phyloP scores from a whole-genome alignment of 2,329 filamentous ascomycete species.

The Calcarisporium arbuscula region DNA sequence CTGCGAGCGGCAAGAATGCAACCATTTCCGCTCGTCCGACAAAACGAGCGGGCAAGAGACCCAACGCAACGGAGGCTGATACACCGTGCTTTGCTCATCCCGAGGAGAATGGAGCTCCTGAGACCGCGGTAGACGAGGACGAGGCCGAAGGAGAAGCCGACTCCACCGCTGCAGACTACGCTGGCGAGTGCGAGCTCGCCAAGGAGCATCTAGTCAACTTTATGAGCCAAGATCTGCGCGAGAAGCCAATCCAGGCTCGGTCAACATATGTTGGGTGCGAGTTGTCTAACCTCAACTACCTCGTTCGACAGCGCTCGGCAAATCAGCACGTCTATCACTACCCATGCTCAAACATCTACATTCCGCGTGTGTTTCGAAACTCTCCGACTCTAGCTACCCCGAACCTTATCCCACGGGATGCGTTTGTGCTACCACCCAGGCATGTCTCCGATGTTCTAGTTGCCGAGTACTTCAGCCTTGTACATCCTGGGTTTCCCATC shows the following conservation, averaged over 20 bases:
- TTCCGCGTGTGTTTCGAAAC: neutral
- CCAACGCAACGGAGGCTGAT: neutral
- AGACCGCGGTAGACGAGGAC: no score
- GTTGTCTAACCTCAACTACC: conserved; percentile 1
- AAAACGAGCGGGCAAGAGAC: neutral
- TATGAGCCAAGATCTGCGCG: conserved; percentile 2
- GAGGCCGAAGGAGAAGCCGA: neutral
- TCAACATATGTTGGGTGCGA: conserved; percentile 2
- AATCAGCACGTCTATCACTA: conserved; percentile 3
- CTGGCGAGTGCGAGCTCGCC: neutral
- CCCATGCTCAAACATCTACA: conserved; percentile 3
- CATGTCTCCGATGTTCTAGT: neutral
- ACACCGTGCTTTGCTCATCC: neutral
- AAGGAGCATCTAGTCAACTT: conserved; percentile 4
- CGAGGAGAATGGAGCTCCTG: neutral
- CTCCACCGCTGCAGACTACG: neutral
- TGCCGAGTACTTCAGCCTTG: neutral
- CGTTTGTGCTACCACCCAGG: neutral
- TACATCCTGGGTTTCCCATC: neutral
- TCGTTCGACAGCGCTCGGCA: conserved; percentile 1
- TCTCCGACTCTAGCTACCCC: neutral
- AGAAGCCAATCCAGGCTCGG: conserved; percentile 2
- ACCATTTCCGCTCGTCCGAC: neutral
- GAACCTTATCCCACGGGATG: neutral
- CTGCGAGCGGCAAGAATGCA: neutral